Conservation (phyloP, 352 stramenopile species). For the Pythium monospermum region DNA sequence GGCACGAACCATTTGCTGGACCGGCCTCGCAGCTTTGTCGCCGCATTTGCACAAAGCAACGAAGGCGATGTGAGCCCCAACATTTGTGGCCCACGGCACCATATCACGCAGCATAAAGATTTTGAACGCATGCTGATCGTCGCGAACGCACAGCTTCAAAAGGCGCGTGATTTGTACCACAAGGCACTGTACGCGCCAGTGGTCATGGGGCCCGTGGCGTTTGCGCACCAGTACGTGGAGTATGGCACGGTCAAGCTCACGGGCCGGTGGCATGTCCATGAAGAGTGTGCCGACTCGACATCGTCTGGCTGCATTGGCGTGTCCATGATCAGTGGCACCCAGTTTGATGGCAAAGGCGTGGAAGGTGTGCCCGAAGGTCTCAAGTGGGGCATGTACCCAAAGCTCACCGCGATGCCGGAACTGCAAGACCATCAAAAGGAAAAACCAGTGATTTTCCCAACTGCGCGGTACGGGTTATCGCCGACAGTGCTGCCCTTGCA, state of each 20-base stretch:
- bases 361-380: slow-evolving; percentile 55
- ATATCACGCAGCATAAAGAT: slow-evolving; percentile 65
- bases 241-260: slow-evolving; percentile 57
- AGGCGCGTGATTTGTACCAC: slow-evolving; percentile 51
- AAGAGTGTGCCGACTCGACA: slow-evolving; percentile 58
- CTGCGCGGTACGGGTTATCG: slow-evolving; percentile 65
- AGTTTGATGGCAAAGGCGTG: slow-evolving; percentile 71
- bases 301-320: slow-evolving; percentile 78
- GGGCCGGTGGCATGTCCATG: slow-evolving; percentile 62
- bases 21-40: slow-evolving; percentile 83
- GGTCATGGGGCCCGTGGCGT: slow-evolving; percentile 37
- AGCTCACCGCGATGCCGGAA: slow-evolving; percentile 67
- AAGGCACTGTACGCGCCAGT: slow-evolving; percentile 30
- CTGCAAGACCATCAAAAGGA: slow-evolving; percentile 72
- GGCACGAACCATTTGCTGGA: slow-evolving; percentile 80
- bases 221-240: slow-evolving; percentile 76
- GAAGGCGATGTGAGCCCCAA: slow-evolving; percentile 92
- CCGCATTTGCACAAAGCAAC: slow-evolving; percentile 92
- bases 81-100: slow-evolving; percentile 70
- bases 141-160: slow-evolving; percentile 64
- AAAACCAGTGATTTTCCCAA: slow-evolving; percentile 78
- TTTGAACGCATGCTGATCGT: slow-evolving; percentile 80
- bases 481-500: slow-evolving; percentile 70
- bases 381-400: slow-evolving; percentile 62
- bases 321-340: slow-evolving; percentile 79